Conservation (phyloP, 108 stramenopile genomes). For the Nitzschia palea region DNA sequence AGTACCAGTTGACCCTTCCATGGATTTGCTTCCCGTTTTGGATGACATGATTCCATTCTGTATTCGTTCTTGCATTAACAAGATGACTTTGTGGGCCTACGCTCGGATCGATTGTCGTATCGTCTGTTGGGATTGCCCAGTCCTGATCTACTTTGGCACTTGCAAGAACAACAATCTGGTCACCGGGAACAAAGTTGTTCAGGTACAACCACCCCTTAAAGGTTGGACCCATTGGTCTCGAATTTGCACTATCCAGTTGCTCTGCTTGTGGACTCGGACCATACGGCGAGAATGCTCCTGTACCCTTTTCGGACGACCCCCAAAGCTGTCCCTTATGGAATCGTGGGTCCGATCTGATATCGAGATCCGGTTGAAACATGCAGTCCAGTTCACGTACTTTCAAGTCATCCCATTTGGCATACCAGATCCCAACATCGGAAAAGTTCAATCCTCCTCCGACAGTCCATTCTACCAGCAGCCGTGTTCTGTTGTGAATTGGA, state of each 20-base stretch:
- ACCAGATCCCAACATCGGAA: slow-evolving; percentile 56
- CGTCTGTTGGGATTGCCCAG: slow-evolving; percentile 31
- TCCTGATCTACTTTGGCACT: slow-evolving; percentile 57
- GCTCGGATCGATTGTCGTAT: not conserved
- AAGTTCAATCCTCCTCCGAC: slow-evolving; percentile 78
- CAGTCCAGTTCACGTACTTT: slow-evolving; percentile 42
- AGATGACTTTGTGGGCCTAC: slow-evolving; percentile 70
- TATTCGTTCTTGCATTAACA: slow-evolving; percentile 86
- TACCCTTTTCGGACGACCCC: not conserved
- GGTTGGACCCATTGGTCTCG: slow-evolving; percentile 28
- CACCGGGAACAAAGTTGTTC: slow-evolving; percentile 36
- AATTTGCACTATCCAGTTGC: not conserved
- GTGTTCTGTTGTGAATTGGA: not conserved
- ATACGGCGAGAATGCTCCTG: slow-evolving; percentile 16
- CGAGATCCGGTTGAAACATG: slow-evolving; percentile 38
- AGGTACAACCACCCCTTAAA: slow-evolving; percentile 62
- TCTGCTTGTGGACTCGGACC: slow-evolving; percentile 22
- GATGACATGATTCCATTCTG: slow-evolving; percentile 57
- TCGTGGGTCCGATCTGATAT: slow-evolving; percentile 13
- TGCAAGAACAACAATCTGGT: slow-evolving; percentile 52
- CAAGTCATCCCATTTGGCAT: slow-evolving; percentile 52
- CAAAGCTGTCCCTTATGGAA: slow-evolving; percentile 3
- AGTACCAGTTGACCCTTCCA: slow-evolving; percentile 81
- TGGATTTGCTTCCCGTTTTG: slow-evolving; percentile 52
- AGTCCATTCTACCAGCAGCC: slow-evolving; percentile 46